Base-by-base conservation (phyloP, 495 filamentous ascomycete genomes). In the Xylaria grammica region DNA sequence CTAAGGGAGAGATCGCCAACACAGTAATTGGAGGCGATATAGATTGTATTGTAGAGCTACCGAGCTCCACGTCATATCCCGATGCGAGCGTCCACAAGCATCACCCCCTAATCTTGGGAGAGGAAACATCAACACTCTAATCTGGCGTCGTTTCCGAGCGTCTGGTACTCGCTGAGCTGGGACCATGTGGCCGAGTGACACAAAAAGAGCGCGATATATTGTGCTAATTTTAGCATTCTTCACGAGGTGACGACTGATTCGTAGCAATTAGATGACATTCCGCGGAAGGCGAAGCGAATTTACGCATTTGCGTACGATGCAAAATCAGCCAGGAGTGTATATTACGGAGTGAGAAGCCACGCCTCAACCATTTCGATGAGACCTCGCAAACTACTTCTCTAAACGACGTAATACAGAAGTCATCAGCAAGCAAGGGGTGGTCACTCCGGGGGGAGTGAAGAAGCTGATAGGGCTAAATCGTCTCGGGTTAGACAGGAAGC, bases 361-460 rank as follows among this genome's bases (percentile, higher is more conserved):
- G 4, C 34, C 55, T 46, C 36, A 27, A 54, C 50, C 55, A 46
- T 36, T 55, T 17, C 32, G 26, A 51, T 36, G 53, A 15, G 34
- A 38, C 34, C 32, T 56, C 62, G 52, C 46, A 42, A 62, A 52
- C 62, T 58, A 8, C 15, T 44, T 20, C 38, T 51, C 27, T 22
- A 56, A 32, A 58, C 52, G 34, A 26, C 62, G 42, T 27, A 42
- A 42, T 61, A 32, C 46, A 55, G 50, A 48, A 20, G 52, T 46
- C 42, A 56, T 57, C 44, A 50, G 53, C 51, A 44, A 29, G 30
- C 6, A 42, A 10, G 17, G 49, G 13, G 8, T 34, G 29, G 19
- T 20, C 15, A 36, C 4, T n/a, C 48, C 24, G 29, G 29, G 29
- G 56, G 13, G 11, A 6, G 36, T 22, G 29, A 9, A 46, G 40